Evolutionary conservation across 208 protist species (phyloP).

Genomic region (Trypanosoma congolense): DNA sequence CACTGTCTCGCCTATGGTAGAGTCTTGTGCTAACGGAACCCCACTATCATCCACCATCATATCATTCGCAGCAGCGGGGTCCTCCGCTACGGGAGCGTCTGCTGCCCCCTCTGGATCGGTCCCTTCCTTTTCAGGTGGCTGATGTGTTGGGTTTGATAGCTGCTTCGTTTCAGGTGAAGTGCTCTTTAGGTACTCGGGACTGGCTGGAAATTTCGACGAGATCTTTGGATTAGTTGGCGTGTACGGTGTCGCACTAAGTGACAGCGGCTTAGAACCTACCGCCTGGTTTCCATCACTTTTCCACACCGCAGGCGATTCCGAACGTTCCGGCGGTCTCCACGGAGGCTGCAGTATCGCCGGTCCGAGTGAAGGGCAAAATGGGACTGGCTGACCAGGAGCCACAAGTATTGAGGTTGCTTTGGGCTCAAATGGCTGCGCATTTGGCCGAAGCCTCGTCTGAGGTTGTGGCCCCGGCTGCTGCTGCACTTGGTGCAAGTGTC

Average conservation of each 20-base stretch:
- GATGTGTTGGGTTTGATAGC: conserved; percentile 5
- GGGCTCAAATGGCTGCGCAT: conserved; percentile 58
- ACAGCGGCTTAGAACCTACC: conserved; percentile 12
- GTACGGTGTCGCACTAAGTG: conserved; percentile 22
- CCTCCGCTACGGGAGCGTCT: conserved; percentile 12
- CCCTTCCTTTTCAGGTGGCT: not conserved
- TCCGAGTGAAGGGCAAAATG: not conserved
- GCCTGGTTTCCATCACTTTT: not conserved
- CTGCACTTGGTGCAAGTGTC: conserved; percentile 4
- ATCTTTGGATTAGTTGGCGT: conserved; percentile 26
- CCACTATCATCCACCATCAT: conserved; percentile 3
- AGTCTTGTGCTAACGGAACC: conserved; percentile 3
- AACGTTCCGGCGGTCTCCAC: not conserved
- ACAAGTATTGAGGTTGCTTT: conserved; percentile 14
- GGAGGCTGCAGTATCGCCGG: not conserved
- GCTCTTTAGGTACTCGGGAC: not conserved
- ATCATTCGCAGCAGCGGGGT: conserved; percentile 7
- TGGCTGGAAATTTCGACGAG: conserved; percentile 14
- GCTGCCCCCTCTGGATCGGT: not conserved
- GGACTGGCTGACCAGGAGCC: conserved; percentile 6
- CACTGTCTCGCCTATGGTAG: conserved; percentile 3
- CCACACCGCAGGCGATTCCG: conserved; percentile 2
- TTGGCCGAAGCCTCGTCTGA: conserved; percentile 39
- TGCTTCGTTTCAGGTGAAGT: not conserved
- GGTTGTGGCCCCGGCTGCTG: not conserved